Evolutionary conservation across 352 stramenopile genomes (phyloP).

Genomic region (Globisporangium cederbergense): DNA sequence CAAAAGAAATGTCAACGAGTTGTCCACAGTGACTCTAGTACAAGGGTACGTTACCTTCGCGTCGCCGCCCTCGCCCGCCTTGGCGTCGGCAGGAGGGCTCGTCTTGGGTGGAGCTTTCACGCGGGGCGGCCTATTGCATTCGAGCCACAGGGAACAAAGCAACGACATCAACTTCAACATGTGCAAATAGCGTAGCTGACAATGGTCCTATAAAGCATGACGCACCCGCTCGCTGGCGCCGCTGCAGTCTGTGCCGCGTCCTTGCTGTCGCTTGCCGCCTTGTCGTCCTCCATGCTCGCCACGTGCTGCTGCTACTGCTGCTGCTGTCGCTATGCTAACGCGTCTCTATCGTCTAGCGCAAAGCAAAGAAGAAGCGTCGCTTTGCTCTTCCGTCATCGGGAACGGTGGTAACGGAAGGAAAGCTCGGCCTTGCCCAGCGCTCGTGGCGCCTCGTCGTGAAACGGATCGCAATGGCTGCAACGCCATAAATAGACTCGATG

Average conservation of each 20-base stretch:
- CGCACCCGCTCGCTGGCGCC: constrained; percentile 18
- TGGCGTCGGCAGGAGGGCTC: constrained; percentile 30
- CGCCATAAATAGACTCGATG: neutral
- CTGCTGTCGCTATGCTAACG: neutral
- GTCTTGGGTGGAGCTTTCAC: constrained; percentile 38
- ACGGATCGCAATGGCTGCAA: constrained; percentile 1
- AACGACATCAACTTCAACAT: neutral
- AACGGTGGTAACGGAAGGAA: constrained; percentile 2
- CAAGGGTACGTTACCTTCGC: neutral
- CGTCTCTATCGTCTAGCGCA: neutral
- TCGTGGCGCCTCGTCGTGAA: neutral
- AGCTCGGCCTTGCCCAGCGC: neutral
- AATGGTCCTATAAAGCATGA: no score
- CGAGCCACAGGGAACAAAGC: neutral
- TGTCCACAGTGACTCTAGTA: neutral
- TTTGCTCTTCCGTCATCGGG: neutral
- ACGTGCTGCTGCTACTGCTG: neutral
- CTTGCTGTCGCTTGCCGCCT: constrained; percentile 29
- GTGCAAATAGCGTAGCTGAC: no score
- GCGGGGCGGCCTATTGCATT: constrained; percentile 16
- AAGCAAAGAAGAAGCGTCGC: neutral
- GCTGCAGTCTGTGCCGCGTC: constrained; percentile 10
- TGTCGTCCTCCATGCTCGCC: constrained; percentile 32
- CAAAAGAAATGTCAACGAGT: neutral
- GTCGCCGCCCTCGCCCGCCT: constrained; percentile 18